Percentiles rank a stretch among this genome's conserved stretches.
Conservation (phyloP, 2,329 filamentous ascomycete genomes). For the Coniochaeta pulveracea region DNA sequence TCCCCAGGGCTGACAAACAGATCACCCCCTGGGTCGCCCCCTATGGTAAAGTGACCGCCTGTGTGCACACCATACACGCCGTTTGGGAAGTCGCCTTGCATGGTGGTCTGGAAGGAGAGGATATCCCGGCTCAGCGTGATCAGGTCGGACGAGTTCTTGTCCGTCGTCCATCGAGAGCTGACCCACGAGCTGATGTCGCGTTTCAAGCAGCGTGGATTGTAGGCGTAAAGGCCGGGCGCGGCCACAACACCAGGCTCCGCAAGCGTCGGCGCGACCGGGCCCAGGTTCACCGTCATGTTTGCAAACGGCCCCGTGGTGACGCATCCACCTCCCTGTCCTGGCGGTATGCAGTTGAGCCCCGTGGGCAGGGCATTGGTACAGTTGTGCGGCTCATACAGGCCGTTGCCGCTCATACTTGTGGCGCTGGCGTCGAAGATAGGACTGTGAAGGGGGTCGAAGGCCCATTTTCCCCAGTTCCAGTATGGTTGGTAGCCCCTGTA, state of each 20-base stretch:
- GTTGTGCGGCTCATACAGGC: conserved; percentile 18
- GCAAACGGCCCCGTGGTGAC: conserved; percentile 32
- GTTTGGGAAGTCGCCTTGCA: conserved; percentile 25
- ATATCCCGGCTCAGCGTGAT: conserved; percentile 24
- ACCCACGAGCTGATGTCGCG: conserved; percentile 25
- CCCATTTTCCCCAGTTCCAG: conserved; percentile 32
- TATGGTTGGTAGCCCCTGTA: conserved; percentile 22
- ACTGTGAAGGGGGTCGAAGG: conserved; percentile 26
- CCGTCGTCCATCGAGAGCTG: conserved; percentile 15
- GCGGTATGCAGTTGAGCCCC: conserved; percentile 18
- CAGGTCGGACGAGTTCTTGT: conserved; percentile 22
- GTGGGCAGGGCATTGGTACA: conserved; percentile 14
- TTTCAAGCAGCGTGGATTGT: conserved; percentile 30
- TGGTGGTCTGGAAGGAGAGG: conserved; percentile 24
- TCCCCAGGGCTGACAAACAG: conserved; percentile 7
- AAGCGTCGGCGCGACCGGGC: conserved; percentile 15
- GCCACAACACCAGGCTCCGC: conserved; percentile 8
- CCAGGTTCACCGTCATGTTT: conserved; percentile 26
- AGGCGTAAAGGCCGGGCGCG: conserved; percentile 16
- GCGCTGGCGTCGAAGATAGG: conserved; percentile 35
- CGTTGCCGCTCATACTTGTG: conserved; percentile 29
- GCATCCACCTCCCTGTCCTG: conserved; percentile 42
- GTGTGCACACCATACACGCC: conserved; percentile 18
- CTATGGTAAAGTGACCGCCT: conserved; percentile 23
- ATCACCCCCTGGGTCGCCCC: conserved; percentile 14